Evolutionary conservation across 257 asterid species (phyloP), one percentile per base, ranked within the genome.

Genomic region (Solanum boliviense): DNA sequence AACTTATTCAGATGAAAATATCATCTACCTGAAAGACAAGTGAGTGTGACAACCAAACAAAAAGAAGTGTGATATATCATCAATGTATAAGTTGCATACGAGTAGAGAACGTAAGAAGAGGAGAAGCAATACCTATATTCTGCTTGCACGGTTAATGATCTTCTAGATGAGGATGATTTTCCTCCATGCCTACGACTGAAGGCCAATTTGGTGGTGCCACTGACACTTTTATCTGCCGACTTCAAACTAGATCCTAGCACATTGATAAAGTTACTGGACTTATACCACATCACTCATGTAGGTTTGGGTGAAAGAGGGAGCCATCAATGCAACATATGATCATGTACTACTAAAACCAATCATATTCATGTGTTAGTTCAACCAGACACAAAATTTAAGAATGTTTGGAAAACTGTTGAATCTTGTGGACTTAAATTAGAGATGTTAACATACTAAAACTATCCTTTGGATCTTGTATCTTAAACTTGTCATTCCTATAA

Each of bases 131-230:
- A 95, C 98, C 97, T 89, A 89, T 92, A 92, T 89, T 91, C 85
- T 62, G 98, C 97, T 91, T 87, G 94, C 62, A 94, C 90, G 11
- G 89, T 31, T 74, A 94, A 91, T 83, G 88, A 86, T 85, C 92
- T 90, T 62, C 90, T 92, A 76, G 88, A 89, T 86, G 86, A 62
- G 82, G 91, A 71, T 70, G 92, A 83, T 88, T 88, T 94, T 89
- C 91, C 88, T 25, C 89, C 82, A 87, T 91, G 72, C 65, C 86
- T 89, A 27, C 79, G 82, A 86, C 84, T 89, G 87, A 94, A 92
- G 86, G 93, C 79, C 93, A 94, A 79, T 86, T 88, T 94, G 29
- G 91, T 79, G 90, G 92, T 70, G 90, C 96, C 89, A 85, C 87
- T 87, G 71, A 88, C 31, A 46, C 89, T 86, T 72, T 88, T 93